A percentile compares a stretch with the other conserved stretches of the same genome.
These are phyloP conservation scores for Botrytis elliptica DNA, from an alignment of 2,329 filamentous ascomycete species.

Conservation along the genomic window DNA sequence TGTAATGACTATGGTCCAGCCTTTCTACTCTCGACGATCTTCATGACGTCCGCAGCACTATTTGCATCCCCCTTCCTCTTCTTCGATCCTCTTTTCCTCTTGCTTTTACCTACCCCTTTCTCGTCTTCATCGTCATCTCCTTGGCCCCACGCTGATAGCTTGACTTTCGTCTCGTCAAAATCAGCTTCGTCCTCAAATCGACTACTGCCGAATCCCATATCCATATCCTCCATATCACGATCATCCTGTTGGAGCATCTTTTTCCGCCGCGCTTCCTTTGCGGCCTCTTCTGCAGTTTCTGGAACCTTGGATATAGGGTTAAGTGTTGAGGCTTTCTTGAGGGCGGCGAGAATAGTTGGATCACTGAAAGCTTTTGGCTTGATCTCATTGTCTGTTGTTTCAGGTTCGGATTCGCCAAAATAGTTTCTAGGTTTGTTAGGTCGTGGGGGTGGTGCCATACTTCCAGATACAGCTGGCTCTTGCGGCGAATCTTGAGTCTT, in stretches of 20 bases:
- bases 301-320: slow-evolving; percentile 46
- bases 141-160: slow-evolving; percentile 64
- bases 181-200: slow-evolving; percentile 87
- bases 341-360: slow-evolving; percentile 75
- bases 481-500: slow-evolving; percentile 22
- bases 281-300: slow-evolving; percentile 48
- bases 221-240: slow-evolving; percentile 85
- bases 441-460: slow-evolving; percentile 50
- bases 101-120: slow-evolving; percentile 48
- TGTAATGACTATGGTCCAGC: not conserved
- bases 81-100: slow-evolving; percentile 69
- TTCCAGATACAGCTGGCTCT: slow-evolving; percentile 20
- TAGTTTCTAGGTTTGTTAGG: slow-evolving; percentile 53
- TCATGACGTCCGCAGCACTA: slow-evolving; percentile 75
- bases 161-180: slow-evolving; percentile 64
- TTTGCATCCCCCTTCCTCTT: slow-evolving; percentile 79
- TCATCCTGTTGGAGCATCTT: slow-evolving; percentile 72
- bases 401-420: slow-evolving; percentile 59
- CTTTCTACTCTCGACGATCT: slow-evolving; percentile 61
- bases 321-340: slow-evolving; percentile 78
- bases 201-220: slow-evolving; percentile 90
- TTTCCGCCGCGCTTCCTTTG: slow-evolving; percentile 66
- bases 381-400: slow-evolving; percentile 38
- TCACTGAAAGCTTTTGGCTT: slow-evolving; percentile 61
- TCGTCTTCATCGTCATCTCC: slow-evolving; percentile 49